A percentile compares a stretch with the other conserved stretches of the same genome.
Evolutionary conservation across 2,329 filamentous ascomycete species (phyloP).

Genomic region (Aureobasidium uvarum): DNA sequence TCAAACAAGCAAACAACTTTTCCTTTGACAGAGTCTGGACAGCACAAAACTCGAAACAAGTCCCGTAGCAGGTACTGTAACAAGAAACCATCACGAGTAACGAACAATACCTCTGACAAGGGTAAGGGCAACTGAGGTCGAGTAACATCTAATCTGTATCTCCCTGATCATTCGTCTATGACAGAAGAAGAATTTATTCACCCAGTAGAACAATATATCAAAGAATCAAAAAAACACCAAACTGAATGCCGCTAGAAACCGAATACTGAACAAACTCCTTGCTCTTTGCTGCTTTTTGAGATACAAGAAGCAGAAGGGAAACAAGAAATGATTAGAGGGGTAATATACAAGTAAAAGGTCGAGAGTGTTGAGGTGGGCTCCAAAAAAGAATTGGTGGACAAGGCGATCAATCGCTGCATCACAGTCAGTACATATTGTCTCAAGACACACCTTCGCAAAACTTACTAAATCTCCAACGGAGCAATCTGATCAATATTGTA

Average conservation of each 20-base stretch:
- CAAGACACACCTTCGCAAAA: conserved; percentile 13
- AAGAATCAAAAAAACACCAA: not conserved
- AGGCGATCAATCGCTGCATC: not conserved
- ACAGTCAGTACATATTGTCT: conserved; percentile 10
- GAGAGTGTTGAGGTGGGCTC: not conserved
- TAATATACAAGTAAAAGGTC: not conserved
- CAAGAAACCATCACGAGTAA: too few species aligned
- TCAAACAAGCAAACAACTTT: too few species aligned
- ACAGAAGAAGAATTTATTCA: too few species aligned
- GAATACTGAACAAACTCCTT: not conserved
- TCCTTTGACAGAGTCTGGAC: too few species aligned
- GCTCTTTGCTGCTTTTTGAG: not conserved
- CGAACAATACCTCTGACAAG: too few species aligned
- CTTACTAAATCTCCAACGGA: conserved; percentile 95
- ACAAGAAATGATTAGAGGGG: not conserved
- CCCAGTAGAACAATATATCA: too few species aligned
- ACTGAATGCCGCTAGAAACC: not conserved
- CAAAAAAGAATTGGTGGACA: not conserved
- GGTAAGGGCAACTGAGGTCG: too few species aligned
- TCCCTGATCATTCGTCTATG: too few species aligned
- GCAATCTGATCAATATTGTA: conserved; percentile 96
- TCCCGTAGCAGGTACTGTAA: too few species aligned
- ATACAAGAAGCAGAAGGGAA: not conserved
- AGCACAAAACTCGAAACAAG: too few species aligned
- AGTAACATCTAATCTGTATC: too few species aligned